phyloP scores from a whole-genome alignment of 805 yeast species.

The Candida hungchunana region DNA sequence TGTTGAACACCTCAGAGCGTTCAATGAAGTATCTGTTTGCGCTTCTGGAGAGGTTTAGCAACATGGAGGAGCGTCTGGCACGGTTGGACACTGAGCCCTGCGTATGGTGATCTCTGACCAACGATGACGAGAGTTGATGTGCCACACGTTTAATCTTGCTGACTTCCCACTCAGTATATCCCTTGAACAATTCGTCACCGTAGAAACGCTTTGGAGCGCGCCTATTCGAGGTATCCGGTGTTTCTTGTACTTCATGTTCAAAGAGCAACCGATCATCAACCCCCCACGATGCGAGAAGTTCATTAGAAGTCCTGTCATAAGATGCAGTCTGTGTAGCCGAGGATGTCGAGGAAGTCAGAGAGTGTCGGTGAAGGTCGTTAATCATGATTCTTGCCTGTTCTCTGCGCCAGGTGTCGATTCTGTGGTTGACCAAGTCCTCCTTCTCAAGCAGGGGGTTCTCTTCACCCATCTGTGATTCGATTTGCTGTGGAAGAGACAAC shows the following conservation, averaged over 20 bases:
- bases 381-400: constrained; percentile 25
- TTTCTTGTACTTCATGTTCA: constrained; percentile 1
- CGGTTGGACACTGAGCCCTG: background rate
- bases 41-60: constrained; percentile 20
- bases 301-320: constrained; percentile 17
- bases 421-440: constrained; percentile 21
- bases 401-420: constrained; percentile 28
- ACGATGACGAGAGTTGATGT: constrained; percentile 21
- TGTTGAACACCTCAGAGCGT: constrained; percentile 1
- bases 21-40: constrained; percentile 18
- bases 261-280: constrained; percentile 25
- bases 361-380: constrained; percentile 18
- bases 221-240: background rate
- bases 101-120: constrained; percentile 15
- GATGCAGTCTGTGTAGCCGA: too few relatives aligned
- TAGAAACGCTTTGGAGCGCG: constrained; percentile 20
- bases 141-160: constrained; percentile 25
- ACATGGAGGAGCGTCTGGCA: constrained; percentile 18
- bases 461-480: constrained; percentile 3
- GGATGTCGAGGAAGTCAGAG: constrained; percentile 7
- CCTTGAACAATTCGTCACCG: constrained; percentile 25
- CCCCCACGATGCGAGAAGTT: constrained; percentile 32
- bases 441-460: constrained; percentile 11
- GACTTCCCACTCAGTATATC: constrained; percentile 23
- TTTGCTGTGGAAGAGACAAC: constrained; percentile 19